Percentiles rank a stretch among this genome's conserved stretches.
phyloP scores from a whole-genome alignment of 202 grass and related monocot genomes.

The Setaria viridis region DNA sequence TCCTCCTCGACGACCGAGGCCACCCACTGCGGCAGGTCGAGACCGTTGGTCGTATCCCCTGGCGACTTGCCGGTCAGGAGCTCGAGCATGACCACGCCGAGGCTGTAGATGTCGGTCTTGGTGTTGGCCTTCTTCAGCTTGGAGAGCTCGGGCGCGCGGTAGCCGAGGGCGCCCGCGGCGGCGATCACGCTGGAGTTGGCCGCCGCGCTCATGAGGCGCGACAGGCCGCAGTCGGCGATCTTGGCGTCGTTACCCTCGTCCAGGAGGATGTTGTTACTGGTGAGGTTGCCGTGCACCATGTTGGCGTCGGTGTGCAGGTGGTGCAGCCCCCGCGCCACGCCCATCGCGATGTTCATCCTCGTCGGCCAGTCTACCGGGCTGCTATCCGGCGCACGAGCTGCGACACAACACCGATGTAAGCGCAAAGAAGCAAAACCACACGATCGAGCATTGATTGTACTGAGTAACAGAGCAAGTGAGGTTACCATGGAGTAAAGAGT shows the following conservation, averaged over 20 bases:
- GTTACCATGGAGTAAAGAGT: slow-evolving; percentile 87
- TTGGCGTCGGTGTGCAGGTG: slow-evolving; percentile 74
- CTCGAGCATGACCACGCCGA: slow-evolving; percentile 88
- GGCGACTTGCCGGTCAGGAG: slow-evolving; percentile 92
- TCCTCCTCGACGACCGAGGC: slow-evolving; percentile 93
- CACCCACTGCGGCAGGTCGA: slow-evolving; percentile 96
- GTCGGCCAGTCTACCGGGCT: slow-evolving; percentile 67
- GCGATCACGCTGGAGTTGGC: slow-evolving; percentile 80
- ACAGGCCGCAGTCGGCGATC: slow-evolving; percentile 81
- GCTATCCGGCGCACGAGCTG: slow-evolving; percentile 81
- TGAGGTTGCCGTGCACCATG: slow-evolving; percentile 92
- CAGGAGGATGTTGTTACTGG: slow-evolving; percentile 82
- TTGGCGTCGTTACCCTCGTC: slow-evolving; percentile 68
- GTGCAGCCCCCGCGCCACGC: slow-evolving; percentile 67
- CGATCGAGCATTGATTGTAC: not conserved
- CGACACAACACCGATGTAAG: slow-evolving; percentile 10
- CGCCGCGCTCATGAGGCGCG: slow-evolving; percentile 81
- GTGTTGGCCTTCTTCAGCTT: slow-evolving; percentile 96
- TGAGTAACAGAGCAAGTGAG: not conserved
- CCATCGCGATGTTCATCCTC: slow-evolving; percentile 80
- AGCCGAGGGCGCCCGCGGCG: slow-evolving; percentile 71
- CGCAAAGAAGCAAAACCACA: not conserved
- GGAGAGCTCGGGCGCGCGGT: slow-evolving; percentile 86
- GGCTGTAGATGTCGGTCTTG: slow-evolving; percentile 93
- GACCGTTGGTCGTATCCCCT: slow-evolving; percentile 75